Base-by-base conservation (phyloP, 2,329 filamentous ascomycete genomes). In the Triangularia verruculosa region DNA sequence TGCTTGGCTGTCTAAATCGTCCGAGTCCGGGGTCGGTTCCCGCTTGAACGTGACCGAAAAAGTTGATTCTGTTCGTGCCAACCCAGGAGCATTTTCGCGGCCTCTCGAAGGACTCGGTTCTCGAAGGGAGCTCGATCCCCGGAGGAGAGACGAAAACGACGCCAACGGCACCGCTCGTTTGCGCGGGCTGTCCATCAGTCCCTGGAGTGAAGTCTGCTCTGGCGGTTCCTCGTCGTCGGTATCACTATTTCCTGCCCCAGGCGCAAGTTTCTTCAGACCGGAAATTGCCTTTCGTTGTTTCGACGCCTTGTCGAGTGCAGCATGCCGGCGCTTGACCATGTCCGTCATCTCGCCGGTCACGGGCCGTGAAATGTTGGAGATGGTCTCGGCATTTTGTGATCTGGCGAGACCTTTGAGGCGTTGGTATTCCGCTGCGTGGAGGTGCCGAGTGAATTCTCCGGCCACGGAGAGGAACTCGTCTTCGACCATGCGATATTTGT, bases 401-500 rank as follows among this genome's bases (percentile, higher is more conserved):
- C 79, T 83, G 3, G 86, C 84, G 34, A 79, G 77, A 32, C 78
- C 77, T 73, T 89, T 89, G 53, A 91, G 82, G 3, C 88, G 83
- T 63, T 86, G 81, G 73, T 94, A 94, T 74, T 93, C 90, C 15
- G 87, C 89, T n/a, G 87, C 84, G 72, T 93, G 90, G 1, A 94
- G 82, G 73, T 93, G 90, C 4, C 83, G 82, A 0, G 91, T 94
- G 75, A 91, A 94, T 2, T 80, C 78, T 59, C 86, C 84, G 0
- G 91, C 91, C 0, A 87, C 84, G 15, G 83, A 78, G 20, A 89
- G 77, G 67, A 95, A 86, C 69, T 94, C 91, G 70, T 95, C 91
- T 74, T 94, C 91, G 0, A 95, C 91, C 89, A 94, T 93, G 70
- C 90, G 88, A 75, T 86, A 94, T 61, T 77, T 78, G 72, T 93